Percentiles rank a stretch among this genome's conserved stretches.
phyloP scores from a whole-genome alignment of 306 rosid species.

The Hylodesmum podocarpum region DNA sequence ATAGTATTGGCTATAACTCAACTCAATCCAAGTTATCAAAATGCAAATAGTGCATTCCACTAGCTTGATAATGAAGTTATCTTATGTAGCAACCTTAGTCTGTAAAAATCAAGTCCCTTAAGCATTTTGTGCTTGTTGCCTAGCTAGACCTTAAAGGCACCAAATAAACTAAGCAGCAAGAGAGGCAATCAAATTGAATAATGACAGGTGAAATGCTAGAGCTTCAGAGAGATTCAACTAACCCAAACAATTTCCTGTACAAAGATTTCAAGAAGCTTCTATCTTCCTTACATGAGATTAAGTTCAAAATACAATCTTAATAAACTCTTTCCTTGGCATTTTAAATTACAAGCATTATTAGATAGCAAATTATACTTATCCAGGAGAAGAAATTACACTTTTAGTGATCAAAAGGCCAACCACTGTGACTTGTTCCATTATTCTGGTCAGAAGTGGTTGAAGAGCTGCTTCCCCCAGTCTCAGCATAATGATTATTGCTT shows the following conservation, averaged over 20 bases:
- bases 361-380: slow-evolving; percentile 3
- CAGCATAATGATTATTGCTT: slow-evolving; percentile 40
- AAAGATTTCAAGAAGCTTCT: slow-evolving; percentile 33
- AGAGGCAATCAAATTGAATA: slow-evolving; percentile 5
- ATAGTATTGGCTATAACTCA: not conserved
- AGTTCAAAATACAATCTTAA: slow-evolving; percentile 29
- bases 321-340: slow-evolving; percentile 26
- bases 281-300: slow-evolving; percentile 20
- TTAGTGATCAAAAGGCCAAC: slow-evolving; percentile 49
- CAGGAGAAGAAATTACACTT: slow-evolving; percentile 8
- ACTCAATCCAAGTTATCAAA: not conserved
- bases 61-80: not conserved
- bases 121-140: not conserved
- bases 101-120: not conserved
- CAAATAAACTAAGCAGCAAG: slow-evolving; percentile 16
- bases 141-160: not conserved
- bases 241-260: slow-evolving; percentile 30
- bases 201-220: not conserved
- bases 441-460: slow-evolving; percentile 47
- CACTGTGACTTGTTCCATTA: slow-evolving; percentile 40
- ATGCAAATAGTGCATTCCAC: not conserved
- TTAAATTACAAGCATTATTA: slow-evolving; percentile 34
- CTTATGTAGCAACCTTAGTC: not conserved
- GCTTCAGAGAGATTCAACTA: slow-evolving; percentile 32
- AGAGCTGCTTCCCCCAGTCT: slow-evolving; percentile 48